A percentile compares a stretch with the other conserved stretches of the same genome.
phyloP scores from a whole-genome alignment of 1,284 basidiomycete species.

The Thecaphora thlaspeos region DNA sequence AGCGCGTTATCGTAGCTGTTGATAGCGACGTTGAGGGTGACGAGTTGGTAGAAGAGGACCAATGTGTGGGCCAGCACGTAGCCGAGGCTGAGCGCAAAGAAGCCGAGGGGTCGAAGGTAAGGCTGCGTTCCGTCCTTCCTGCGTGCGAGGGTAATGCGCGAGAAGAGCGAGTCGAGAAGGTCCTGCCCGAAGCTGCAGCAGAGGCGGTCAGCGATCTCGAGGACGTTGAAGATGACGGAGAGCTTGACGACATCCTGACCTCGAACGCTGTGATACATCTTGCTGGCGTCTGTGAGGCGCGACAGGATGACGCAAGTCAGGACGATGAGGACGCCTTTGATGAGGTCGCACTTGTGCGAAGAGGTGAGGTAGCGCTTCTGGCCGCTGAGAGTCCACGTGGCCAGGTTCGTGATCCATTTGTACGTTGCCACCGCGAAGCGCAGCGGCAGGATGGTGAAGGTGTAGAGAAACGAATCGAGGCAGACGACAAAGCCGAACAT shows the following conservation, averaged over 20 bases:
- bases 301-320: conserved; percentile 74
- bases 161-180: conserved; percentile 92
- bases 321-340: conserved; percentile 75
- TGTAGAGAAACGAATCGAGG: conserved; percentile 95
- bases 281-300: conserved; percentile 88
- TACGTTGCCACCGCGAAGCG: conserved; percentile 61
- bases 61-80: conserved; percentile 80
- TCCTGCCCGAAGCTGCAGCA: conserved; percentile 98
- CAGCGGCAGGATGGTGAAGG: conserved; percentile 95
- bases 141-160: conserved; percentile 78
- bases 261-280: conserved; percentile 98
- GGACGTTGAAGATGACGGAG: conserved; percentile 95
- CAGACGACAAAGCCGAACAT: conserved; percentile 90
- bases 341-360: conserved; percentile 86
- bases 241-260: conserved; percentile 83
- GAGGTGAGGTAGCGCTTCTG: conserved; percentile 41
- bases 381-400: conserved; percentile 33
- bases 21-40: conserved; percentile 93
- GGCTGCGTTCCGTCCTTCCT: conserved; percentile 60
- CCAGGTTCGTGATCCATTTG: conserved; percentile 33
- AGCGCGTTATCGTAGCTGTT: conserved; percentile 98
- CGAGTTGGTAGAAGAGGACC: conserved; percentile 96
- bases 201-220: conserved; percentile 83
- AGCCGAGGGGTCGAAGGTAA: conserved; percentile 73
- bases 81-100: conserved; percentile 76